phyloP scores from a whole-genome alignment of 306 rosid genomes.

The Amphicarpaea edgeworthii region DNA sequence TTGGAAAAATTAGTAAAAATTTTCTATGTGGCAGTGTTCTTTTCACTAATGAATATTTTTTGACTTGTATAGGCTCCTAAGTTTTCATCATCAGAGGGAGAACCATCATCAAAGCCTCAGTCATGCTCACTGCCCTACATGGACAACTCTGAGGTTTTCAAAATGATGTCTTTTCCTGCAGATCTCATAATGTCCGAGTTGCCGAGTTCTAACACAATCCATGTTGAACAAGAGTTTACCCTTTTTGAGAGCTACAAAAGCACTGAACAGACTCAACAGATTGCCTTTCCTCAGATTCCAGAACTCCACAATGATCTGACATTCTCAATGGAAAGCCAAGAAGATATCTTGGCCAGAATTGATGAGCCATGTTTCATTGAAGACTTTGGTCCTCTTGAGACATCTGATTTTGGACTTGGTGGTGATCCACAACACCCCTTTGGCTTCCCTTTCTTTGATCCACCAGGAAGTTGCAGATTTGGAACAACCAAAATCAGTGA shows the following conservation, averaged over 20 bases:
- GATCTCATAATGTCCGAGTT: constrained; percentile 60
- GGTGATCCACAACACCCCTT: constrained; percentile 42
- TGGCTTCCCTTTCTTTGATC: constrained; percentile 56
- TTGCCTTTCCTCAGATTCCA: constrained; percentile 50
- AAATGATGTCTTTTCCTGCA: constrained; percentile 66
- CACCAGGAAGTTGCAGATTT: constrained; percentile 51
- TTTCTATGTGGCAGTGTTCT: background rate
- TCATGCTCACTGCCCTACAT: constrained; percentile 49
- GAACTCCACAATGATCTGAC: constrained; percentile 53
- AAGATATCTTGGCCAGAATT: constrained; percentile 51
- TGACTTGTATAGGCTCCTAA: constrained; percentile 57
- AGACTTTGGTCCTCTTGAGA: constrained; percentile 50
- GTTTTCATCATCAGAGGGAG: constrained; percentile 74
- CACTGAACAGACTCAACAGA: constrained; percentile 47
- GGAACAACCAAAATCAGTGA: constrained; percentile 50
- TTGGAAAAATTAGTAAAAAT: constrained; percentile 10
- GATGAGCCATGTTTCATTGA: constrained; percentile 57
- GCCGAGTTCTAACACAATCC: constrained; percentile 39
- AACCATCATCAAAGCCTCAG: constrained; percentile 54
- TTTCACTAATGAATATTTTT: constrained; percentile 20
- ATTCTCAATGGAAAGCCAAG: constrained; percentile 61
- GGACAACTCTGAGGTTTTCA: constrained; percentile 50
- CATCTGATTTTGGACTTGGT: constrained; percentile 56
- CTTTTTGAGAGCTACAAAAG: constrained; percentile 46
- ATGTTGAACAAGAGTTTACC: constrained; percentile 50